Evolutionary conservation across 2,329 filamentous ascomycete genomes (phyloP).

Genomic region (Fusarium tanahbumbuense): DNA sequence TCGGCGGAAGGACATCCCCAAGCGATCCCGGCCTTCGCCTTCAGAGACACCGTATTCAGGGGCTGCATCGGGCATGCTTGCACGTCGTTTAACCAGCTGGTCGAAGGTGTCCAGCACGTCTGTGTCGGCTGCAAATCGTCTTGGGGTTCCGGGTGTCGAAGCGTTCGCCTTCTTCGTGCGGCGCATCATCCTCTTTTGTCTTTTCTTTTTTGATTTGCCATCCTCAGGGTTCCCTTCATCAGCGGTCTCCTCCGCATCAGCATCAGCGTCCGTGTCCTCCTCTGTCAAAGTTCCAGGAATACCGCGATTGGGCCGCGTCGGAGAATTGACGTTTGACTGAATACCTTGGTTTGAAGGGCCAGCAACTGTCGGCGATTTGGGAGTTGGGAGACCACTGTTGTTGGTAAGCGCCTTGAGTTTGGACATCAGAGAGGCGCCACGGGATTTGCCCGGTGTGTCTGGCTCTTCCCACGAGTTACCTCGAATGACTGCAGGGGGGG

Average conservation of each 20-base stretch:
- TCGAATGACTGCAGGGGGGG: slow-evolving; percentile 64
- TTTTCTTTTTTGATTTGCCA: slow-evolving; percentile 61
- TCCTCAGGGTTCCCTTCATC: slow-evolving; percentile 71
- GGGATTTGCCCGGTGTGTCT: slow-evolving; percentile 69
- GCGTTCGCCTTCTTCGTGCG: slow-evolving; percentile 64
- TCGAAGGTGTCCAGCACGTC: slow-evolving; percentile 57
- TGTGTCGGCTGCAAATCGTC: slow-evolving; percentile 56
- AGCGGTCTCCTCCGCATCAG: slow-evolving; percentile 87
- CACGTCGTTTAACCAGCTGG: slow-evolving; percentile 69
- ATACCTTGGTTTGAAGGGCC: slow-evolving; percentile 51
- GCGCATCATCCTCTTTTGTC: slow-evolving; percentile 72
- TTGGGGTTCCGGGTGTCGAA: slow-evolving; percentile 75
- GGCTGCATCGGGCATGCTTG: slow-evolving; percentile 73
- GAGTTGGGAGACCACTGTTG: slow-evolving; percentile 59
- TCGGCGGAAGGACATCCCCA: slow-evolving; percentile 63
- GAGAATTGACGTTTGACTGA: slow-evolving; percentile 60
- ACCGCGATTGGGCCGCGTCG: slow-evolving; percentile 60
- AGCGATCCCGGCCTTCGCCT: slow-evolving; percentile 76
- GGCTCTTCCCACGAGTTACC: slow-evolving; percentile 75
- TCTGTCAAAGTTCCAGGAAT: slow-evolving; percentile 67
- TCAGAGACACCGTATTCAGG: slow-evolving; percentile 77
- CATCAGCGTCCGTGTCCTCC: slow-evolving; percentile 61
- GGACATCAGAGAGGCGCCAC: slow-evolving; percentile 76
- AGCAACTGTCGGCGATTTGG: slow-evolving; percentile 53
- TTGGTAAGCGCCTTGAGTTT: slow-evolving; percentile 80